Percentiles rank a stretch among this genome's conserved stretches.
phyloP scores from a whole-genome alignment of 139 green algal species.

The Chlorella vulgaris region DNA sequence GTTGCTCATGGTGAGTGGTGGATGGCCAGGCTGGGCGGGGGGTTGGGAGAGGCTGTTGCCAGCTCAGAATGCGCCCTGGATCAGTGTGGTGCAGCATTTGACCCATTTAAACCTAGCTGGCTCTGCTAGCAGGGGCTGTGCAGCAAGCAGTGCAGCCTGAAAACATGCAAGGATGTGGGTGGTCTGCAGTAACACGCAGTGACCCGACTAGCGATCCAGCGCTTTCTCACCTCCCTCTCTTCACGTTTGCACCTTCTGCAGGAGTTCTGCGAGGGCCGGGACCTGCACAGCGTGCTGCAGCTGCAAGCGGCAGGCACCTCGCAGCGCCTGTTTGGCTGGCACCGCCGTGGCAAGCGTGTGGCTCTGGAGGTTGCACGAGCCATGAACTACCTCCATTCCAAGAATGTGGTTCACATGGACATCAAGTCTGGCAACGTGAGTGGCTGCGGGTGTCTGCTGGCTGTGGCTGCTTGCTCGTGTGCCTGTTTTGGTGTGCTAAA shows the following conservation, averaged over 20 bases:
- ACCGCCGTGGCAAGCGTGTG: not conserved
- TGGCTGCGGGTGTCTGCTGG: not conserved
- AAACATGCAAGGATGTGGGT: too few relatives aligned
- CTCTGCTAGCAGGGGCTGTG: too few relatives aligned
- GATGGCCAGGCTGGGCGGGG: not conserved
- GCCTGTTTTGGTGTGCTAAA: not conserved
- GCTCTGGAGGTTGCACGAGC: not conserved
- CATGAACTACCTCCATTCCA: not conserved
- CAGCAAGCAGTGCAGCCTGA: too few relatives aligned
- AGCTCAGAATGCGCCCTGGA: too few relatives aligned
- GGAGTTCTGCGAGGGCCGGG: not conserved
- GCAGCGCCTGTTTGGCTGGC: not conserved
- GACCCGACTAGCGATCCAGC: not conserved
- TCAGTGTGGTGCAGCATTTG: too few relatives aligned
- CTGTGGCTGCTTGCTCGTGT: not conserved
- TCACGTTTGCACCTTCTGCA: too few relatives aligned
- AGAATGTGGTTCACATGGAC: conserved; percentile 2
- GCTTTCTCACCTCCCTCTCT: not conserved
- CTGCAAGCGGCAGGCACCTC: not conserved
- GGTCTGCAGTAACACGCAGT: too few relatives aligned
- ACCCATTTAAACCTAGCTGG: too few relatives aligned
- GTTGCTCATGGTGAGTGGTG: not conserved
- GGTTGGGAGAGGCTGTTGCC: not conserved
- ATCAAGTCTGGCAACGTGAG: conserved; percentile 6
- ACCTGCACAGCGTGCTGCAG: not conserved